phyloP scores from a whole-genome alignment of 176 grass and related monocot species.

The Carex pumila region DNA sequence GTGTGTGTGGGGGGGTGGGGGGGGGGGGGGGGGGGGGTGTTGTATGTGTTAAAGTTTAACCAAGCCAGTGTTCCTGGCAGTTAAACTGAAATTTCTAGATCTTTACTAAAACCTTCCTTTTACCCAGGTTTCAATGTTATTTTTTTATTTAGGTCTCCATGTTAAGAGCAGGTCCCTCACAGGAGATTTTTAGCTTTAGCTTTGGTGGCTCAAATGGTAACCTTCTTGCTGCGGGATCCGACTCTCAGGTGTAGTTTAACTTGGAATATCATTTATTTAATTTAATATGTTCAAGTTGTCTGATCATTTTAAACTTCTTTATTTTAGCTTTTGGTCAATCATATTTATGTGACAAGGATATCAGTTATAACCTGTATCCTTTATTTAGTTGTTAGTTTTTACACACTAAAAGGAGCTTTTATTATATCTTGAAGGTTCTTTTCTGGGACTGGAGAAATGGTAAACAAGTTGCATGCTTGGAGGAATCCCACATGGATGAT shows the following conservation, averaged over 20 bases:
- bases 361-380: not conserved
- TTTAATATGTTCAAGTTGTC: not conserved
- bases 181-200: slow-evolving; percentile 86
- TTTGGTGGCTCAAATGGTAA: slow-evolving; percentile 59
- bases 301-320: not conserved
- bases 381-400: not conserved
- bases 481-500: slow-evolving; percentile 89
- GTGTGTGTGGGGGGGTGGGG: too few relatives aligned
- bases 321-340: not conserved
- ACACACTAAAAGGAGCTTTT: not conserved
- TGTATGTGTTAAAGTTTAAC: not conserved
- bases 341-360: not conserved
- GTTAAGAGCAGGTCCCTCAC: slow-evolving; percentile 45
- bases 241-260: not conserved
- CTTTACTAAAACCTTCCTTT: not conserved
- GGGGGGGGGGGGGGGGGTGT: too few relatives aligned
- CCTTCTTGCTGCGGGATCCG: slow-evolving; percentile 36
- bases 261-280: not conserved
- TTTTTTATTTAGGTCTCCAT: slow-evolving; percentile 48
- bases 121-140: not conserved
- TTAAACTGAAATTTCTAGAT: not conserved
- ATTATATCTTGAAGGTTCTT: slow-evolving; percentile 43
- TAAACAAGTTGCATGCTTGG: slow-evolving; percentile 72
- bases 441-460: slow-evolving; percentile 96
- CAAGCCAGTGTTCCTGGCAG: not conserved